phyloP scores from a whole-genome alignment of 306 rosid genomes.

The Canavalia gladiata region DNA sequence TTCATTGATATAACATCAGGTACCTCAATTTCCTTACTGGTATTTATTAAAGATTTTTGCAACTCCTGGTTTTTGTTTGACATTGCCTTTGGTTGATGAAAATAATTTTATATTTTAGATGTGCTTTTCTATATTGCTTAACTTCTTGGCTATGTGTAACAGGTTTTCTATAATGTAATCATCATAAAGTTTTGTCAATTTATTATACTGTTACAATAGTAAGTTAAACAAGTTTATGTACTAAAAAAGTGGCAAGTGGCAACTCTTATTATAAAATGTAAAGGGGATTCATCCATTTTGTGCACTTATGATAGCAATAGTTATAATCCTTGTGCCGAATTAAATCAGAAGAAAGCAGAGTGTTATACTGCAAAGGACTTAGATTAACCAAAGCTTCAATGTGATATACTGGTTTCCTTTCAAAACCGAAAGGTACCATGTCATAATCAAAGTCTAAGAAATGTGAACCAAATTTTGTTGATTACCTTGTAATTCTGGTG shows the following conservation, averaged over 20 bases:
- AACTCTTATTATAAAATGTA: neutral
- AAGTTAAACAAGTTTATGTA: neutral
- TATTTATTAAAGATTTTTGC: constrained; percentile 34
- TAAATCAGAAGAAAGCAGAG: constrained; percentile 12
- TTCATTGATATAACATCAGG: constrained; percentile 30
- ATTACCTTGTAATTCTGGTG: constrained; percentile 33
- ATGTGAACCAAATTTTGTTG: constrained; percentile 29
- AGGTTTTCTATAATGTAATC: constrained; percentile 37
- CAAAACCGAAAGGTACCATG: neutral
- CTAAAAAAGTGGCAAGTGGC: neutral
- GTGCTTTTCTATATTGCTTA: neutral
- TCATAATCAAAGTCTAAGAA: constrained; percentile 41
- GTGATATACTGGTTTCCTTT: neutral
- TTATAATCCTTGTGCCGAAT: neutral
- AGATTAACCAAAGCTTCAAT: neutral
- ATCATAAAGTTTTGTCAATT: constrained; percentile 30
- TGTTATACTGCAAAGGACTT: neutral
- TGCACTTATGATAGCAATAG: neutral
- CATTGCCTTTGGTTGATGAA: neutral
- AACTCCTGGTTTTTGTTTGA: constrained; percentile 32
- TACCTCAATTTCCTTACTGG: constrained; percentile 42
- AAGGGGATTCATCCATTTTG: neutral
- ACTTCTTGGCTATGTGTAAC: constrained; percentile 26
- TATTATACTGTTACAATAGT: constrained; percentile 31
- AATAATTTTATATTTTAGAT: constrained; percentile 25